Evolutionary conservation across 352 stramenopile genomes (phyloP), one percentile per base, ranked within the genome.

Genomic region (Pilasporangium apinafurcum): DNA sequence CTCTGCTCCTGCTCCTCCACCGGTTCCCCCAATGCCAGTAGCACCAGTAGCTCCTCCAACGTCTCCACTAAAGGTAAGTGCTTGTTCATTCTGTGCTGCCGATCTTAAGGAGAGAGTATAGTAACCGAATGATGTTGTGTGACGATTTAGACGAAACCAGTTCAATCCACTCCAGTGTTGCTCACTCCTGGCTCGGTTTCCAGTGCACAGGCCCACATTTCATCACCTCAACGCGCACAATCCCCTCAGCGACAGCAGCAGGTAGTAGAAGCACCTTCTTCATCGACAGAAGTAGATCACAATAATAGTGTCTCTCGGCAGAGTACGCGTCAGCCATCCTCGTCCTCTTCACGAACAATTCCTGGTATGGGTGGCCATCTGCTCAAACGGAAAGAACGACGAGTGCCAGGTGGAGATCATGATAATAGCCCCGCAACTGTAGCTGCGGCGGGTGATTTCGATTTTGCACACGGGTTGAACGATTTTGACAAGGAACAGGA

Each of bases 401-500:
- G 76, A 21, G 71, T 64, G 24, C 64, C 75, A 22, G 65, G 57
- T 20, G 65, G 57, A 8, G 54, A 44, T 17, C 55, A 70, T 9
- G 64, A 59, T 1, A 34, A 52, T 8, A 27, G 48, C 6, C n/a
- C n/a, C n/a, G 52, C 57, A 18, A 48, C 44, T 6, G 44, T 43
- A 10, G 64, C 51, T 2, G 41, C 30, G 0, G 34, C 37, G 8
- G 58, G 53, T 2, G 79, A 92, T 31, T 92, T 92, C 37, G 78
- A 92, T 45, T 89, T 92, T 56, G 74, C 68, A 7, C 56, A 77
- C 17, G 56, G 62, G 1, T 50, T 89, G 35, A 72, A 45, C 25
- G 74, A 74, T 37, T 92, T 92, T 50, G 59, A 88, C 61, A 92
- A 92, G 56, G 68, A 89, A 38, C 51, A 84, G 28, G 76, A 92